Conservation (phyloP, 2,329 filamentous ascomycete genomes). For the Diaporthe sp. region DNA sequence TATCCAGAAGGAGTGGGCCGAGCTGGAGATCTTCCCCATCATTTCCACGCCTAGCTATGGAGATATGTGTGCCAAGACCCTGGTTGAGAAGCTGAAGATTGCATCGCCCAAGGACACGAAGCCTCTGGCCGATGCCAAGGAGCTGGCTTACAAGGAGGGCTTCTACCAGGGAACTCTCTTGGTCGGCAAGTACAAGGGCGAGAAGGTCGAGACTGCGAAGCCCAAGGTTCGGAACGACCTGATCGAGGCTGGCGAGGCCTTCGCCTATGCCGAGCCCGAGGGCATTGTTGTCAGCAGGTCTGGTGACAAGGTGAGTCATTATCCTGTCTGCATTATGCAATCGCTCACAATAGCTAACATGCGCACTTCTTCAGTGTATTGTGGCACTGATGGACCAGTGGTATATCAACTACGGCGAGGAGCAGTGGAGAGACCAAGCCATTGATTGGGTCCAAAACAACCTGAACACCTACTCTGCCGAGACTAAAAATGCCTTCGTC, state of each 20-base stretch:
- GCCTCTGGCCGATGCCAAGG: conserved; percentile 93
- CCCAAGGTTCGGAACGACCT: conserved; percentile 85
- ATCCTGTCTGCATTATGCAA: conserved; percentile 25
- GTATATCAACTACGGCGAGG: conserved; percentile 97
- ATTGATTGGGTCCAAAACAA: conserved; percentile 80
- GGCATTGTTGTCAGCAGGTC: conserved; percentile 89
- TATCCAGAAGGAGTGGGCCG: conserved; percentile 97
- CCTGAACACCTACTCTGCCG: conserved; percentile 84
- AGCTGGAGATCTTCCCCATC: conserved; percentile 89
- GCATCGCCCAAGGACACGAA: conserved; percentile 95
- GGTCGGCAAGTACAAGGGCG: conserved; percentile 88
- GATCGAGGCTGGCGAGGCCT: conserved; percentile 83
- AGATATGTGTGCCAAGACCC: conserved; percentile 83
- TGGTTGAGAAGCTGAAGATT: conserved; percentile 96
- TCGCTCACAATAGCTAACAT: not conserved
- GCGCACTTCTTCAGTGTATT: conserved; percentile 70
- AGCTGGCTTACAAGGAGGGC: conserved; percentile 95
- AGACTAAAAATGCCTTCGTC: conserved; percentile 85
- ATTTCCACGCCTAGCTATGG: conserved; percentile 91
- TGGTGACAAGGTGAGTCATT: conserved; percentile 73
- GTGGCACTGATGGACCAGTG: conserved; percentile 96
- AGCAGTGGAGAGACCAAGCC: conserved; percentile 84
- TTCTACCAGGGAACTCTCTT: conserved; percentile 94
- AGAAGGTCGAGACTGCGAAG: conserved; percentile 89
- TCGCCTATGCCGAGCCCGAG: conserved; percentile 94